Percentiles rank a stretch among this genome's conserved stretches.
These are phyloP conservation scores for Dothistroma septosporum DNA, from an alignment of 2,329 filamentous ascomycete genomes.

Conservation along the genomic window DNA sequence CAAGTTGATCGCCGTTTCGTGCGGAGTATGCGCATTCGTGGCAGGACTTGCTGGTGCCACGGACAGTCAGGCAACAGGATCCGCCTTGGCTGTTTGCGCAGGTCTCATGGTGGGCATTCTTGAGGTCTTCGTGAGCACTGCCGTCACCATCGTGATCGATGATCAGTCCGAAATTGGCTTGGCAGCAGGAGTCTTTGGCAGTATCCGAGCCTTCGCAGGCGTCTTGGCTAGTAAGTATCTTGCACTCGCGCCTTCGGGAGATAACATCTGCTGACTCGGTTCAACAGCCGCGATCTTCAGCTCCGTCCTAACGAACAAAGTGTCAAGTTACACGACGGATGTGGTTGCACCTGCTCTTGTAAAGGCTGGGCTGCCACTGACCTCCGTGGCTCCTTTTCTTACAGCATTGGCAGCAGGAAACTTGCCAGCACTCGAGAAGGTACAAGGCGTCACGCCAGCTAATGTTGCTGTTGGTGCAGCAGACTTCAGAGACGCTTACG, in stretches of 20 bases:
- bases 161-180: conserved; percentile 1
- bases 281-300: not conserved
- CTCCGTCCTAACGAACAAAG: not conserved
- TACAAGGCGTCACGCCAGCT: not conserved
- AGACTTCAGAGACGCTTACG: not conserved
- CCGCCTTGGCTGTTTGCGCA: not conserved
- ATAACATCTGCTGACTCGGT: not conserved
- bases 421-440: not conserved
- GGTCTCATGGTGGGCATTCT: not conserved
- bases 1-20: not conserved
- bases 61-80: not conserved
- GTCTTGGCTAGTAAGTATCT: conserved; percentile 2
- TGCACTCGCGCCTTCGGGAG: not conserved
- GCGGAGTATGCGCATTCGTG: not conserved
- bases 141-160: conserved; percentile 1
- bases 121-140: not conserved
- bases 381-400: not conserved
- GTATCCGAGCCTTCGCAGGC: not conserved
- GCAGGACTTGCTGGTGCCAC: not conserved
- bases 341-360: not conserved
- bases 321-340: not conserved
- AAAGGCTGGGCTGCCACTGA: not conserved
- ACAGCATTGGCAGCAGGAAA: not conserved
- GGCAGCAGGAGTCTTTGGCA: conserved; percentile 1
- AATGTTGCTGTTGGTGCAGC: not conserved